Percentiles rank a stretch among this genome's conserved stretches.
Evolutionary conservation across 345 rosid genomes (phyloP).

Genomic region (Boechera divaricarpa): DNA sequence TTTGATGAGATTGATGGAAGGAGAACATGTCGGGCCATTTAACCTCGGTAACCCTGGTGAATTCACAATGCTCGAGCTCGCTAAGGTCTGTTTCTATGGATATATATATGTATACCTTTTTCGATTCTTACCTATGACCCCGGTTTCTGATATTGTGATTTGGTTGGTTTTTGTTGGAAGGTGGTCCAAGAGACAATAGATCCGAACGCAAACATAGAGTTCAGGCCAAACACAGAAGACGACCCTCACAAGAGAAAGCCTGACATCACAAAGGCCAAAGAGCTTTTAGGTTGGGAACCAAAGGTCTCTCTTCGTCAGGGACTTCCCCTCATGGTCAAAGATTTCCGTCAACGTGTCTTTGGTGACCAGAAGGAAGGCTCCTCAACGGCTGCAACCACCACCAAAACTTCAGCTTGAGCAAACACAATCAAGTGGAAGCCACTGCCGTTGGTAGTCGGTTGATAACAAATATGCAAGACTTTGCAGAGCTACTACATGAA

Average conservation of each 20-base stretch:
- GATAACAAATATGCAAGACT: conserved; percentile 6
- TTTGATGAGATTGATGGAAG: conserved; percentile 93
- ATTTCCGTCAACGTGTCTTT: conserved; percentile 76
- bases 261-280: conserved; percentile 82
- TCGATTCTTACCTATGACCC: background rate
- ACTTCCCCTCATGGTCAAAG: conserved; percentile 78
- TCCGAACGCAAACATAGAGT: conserved; percentile 81
- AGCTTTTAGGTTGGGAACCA: conserved; percentile 80
- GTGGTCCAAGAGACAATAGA: conserved; percentile 82
- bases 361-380: conserved; percentile 56
- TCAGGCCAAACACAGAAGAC: conserved; percentile 85
- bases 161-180: conserved; percentile 44
- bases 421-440: conserved; percentile 22
- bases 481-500: conserved; percentile 24
- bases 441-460: conserved; percentile 8
- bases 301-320: conserved; percentile 74
- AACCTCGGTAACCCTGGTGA: conserved; percentile 99
- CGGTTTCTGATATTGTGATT: conserved; percentile 9
- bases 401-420: conserved; percentile 47
- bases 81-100: conserved; percentile 56
- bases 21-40: conserved; percentile 95
- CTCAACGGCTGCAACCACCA: conserved; percentile 36
- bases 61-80: conserved; percentile 99
- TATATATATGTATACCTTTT: background rate
- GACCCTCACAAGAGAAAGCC: conserved; percentile 92